Base-by-base conservation (phyloP, 2,329 filamentous ascomycete genomes). In the Paecilomyces fulvus region DNA sequence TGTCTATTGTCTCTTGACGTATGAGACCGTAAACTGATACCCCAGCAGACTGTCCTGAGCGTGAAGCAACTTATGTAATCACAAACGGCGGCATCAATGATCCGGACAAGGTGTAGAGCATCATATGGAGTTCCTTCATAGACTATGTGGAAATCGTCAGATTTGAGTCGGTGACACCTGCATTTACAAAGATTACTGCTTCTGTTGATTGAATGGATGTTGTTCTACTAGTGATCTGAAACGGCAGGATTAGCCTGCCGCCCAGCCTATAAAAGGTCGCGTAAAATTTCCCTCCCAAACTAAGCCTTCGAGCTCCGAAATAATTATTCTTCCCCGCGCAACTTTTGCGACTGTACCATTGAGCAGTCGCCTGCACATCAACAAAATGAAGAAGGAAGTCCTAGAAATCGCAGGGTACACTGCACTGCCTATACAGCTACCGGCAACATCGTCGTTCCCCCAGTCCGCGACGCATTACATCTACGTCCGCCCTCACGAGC, bases 401-500 rank as follows among this genome's bases (percentile, higher is more conserved):
- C 58, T 72, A 66, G 63, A 75, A 65, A 73, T 84, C 67, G 69
- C 77, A 71, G 86, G 85, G 60, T 95, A 91, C 67, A 79, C 80
- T 12, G 75, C 88, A 55, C 80, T 95, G 1, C 84, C 88, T 0
- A 75, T 95, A 17, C 79, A 80, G 14, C 80, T 92, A 51, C 83
- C 86, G 3, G 69, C 83, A 14, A 73, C 81, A n/a, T 74, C 84
- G 0, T 83, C 87, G 1, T 88, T 81, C 57, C 81, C 85, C 23
- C 73, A 79, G 48, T 73, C 80, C 49, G 80, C 85, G 57, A 83
- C 83, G 52, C 94, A 97, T 75, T 90, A 92, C 73, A 78, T 97
- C 65, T 96, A 96, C 75, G 75, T 97, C 55, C 89, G 90, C 62
- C 84, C 84, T 55, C 92, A 97, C 73, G 81, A 86, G 50, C 91